Base-by-base conservation (phyloP, 257 asterid species). In the Phtheirospermum japonicum region DNA sequence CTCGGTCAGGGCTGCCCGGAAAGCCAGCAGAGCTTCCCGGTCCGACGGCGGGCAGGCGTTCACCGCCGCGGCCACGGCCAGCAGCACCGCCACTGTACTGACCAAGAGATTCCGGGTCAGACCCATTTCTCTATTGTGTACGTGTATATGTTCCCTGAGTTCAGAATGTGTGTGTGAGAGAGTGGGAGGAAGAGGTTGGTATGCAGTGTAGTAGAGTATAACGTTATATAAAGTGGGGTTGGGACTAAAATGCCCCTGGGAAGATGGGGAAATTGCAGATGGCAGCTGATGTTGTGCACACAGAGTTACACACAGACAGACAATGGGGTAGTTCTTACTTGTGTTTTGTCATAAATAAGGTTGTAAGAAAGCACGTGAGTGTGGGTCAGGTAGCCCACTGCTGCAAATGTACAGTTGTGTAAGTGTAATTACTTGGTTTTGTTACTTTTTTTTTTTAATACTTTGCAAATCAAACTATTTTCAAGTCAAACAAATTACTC, bases 11-110 rank as follows among this genome's bases (percentile, higher is more conserved):
- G 93, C 81, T 4, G 83, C 80, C 75, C 76, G 79, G 76, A 92
- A 75, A 7, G 79, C 76, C 6, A 86, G 70, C 23, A 92, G 23
- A 0, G 98, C 90, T 48, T 75, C 81, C 76, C 83, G 76, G 77
- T 91, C 98, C 0, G 86, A 67, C 51, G 95, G 83, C 43, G 74
- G 45, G 76, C 96, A 92, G 69, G 84, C 93, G 17, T 63, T 36
- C 7, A 43, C 85, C 59, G 81, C 59, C 50, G 42, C 10, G 2
- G 60, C 17, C 6, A 67, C 53, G 56, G 80, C 67, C 32, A 81
- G 70, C 4, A 82, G 61, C 50, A 75, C 51, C 2, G 76, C 62
- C 7, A 80, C 7, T 13, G 79, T 37, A 71, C 34, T 33, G 73
- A 71, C 42, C 34, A 75, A 23, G 39, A 59, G 48, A 4, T 59